Conservation (phyloP, 208 protist species). For the Plasmodiophora brassicae region DNA sequence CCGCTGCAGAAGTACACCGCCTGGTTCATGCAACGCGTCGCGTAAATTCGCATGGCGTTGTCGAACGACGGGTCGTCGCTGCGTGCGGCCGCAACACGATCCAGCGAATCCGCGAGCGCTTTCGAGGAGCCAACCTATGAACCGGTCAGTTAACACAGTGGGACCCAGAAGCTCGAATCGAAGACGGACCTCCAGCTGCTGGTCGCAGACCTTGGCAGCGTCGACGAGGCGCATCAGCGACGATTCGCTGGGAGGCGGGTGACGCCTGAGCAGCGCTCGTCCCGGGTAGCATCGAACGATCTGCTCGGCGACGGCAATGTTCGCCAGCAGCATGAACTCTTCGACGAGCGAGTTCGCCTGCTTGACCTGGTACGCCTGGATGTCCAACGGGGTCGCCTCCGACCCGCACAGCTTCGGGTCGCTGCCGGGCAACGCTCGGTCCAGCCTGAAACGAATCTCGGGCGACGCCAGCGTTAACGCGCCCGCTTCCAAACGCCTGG, state of each 20-base stretch:
- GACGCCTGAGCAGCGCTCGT: conserved; percentile 68
- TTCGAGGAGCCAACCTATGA: conserved; percentile 54
- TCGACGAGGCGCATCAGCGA: conserved; percentile 39
- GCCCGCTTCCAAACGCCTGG: conserved; percentile 51
- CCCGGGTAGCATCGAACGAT: conserved; percentile 65
- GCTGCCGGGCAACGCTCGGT: neutral
- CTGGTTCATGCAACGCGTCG: conserved; percentile 70
- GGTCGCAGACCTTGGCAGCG: neutral
- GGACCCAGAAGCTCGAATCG: too few species aligned
- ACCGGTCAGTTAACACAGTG: too few species aligned
- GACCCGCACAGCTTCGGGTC: neutral
- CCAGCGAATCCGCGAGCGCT: conserved; percentile 59
- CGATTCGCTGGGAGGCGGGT: conserved; percentile 62
- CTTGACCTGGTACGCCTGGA: conserved; percentile 51
- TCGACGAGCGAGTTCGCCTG: conserved; percentile 59
- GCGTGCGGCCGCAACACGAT: conserved; percentile 30
- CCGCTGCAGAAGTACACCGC: conserved; percentile 49
- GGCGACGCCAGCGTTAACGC: conserved; percentile 55
- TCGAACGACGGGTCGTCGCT: conserved; percentile 64
- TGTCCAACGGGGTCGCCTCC: conserved; percentile 43
- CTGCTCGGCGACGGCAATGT: conserved; percentile 65
- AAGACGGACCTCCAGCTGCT: conserved; percentile 40
- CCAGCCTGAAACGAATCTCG: conserved; percentile 50
- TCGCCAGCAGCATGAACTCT: conserved; percentile 80
- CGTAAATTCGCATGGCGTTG: conserved; percentile 67